Percentiles rank a stretch among this genome's conserved stretches.
phyloP scores from a whole-genome alignment of 768 basidiomycete species.

The Lentinula detonsa region DNA sequence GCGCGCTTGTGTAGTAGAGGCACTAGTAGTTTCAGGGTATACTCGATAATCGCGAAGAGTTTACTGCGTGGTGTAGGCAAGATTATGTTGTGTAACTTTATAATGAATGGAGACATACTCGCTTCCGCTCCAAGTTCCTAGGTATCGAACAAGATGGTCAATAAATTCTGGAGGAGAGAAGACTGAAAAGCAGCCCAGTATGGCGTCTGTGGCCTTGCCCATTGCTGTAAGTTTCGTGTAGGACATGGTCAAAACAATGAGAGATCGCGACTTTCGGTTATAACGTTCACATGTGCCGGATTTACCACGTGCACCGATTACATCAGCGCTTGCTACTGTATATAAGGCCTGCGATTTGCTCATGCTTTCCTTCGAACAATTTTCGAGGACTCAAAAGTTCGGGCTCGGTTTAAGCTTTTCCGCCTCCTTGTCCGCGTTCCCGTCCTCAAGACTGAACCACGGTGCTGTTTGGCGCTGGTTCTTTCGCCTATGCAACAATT shows the following conservation, averaged over 20 bases:
- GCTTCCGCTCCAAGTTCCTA: slow-evolving; percentile 83
- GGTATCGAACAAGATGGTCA: slow-evolving; percentile 67
- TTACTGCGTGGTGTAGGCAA: slow-evolving; percentile 41
- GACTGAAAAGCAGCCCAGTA: slow-evolving; percentile 57
- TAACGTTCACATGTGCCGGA: not conserved
- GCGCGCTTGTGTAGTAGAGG: slow-evolving; percentile 66
- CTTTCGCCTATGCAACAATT: not conserved
- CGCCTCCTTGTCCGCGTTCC: slow-evolving; percentile 94
- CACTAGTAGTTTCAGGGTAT: slow-evolving; percentile 61
- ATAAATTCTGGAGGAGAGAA: slow-evolving; percentile 58
- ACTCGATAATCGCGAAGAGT: slow-evolving; percentile 74
- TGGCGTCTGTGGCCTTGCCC: slow-evolving; percentile 51
- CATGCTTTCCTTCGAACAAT: slow-evolving; percentile 52
- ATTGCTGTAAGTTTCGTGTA: slow-evolving; percentile 40
- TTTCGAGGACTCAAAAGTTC: slow-evolving; percentile 88
- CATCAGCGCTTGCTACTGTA: not conserved
- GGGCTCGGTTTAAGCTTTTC: slow-evolving; percentile 75
- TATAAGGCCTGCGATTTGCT: slow-evolving; percentile 3
- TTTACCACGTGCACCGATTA: not conserved
- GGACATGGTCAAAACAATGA: slow-evolving; percentile 36
- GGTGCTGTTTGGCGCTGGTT: slow-evolving; percentile 22
- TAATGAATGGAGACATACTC: slow-evolving; percentile 41
- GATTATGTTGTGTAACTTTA: not conserved
- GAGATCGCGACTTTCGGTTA: too few relatives aligned
- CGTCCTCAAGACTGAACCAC: slow-evolving; percentile 69